Percentiles rank a stretch among this genome's conserved stretches.
phyloP scores from a whole-genome alignment of 768 basidiomycete species.

The Amanita pallidorosea region DNA sequence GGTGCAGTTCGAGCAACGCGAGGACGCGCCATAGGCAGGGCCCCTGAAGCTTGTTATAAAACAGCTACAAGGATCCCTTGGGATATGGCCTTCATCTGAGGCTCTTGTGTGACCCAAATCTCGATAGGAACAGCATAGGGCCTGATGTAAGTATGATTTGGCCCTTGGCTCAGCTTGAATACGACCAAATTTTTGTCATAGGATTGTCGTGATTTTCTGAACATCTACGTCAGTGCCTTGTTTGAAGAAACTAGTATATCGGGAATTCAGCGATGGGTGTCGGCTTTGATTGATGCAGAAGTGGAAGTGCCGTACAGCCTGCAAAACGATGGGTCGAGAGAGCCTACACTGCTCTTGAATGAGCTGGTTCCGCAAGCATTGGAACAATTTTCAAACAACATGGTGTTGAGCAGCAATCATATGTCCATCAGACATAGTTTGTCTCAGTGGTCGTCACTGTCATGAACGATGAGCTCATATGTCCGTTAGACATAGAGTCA shows the following conservation, averaged over 20 bases:
- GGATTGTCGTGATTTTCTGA: slow-evolving; percentile 2
- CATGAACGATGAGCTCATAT: too few species aligned
- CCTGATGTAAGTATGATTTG: background rate
- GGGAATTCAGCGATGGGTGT: background rate
- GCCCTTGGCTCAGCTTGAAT: background rate
- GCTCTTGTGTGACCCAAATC: background rate
- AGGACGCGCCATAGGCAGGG: too few species aligned
- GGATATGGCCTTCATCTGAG: background rate
- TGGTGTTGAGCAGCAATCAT: too few species aligned
- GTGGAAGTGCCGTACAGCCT: background rate
- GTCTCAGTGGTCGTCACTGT: too few species aligned
- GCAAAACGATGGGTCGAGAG: background rate
- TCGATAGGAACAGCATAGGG: background rate
- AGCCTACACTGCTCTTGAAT: background rate
- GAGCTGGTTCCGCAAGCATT: background rate
- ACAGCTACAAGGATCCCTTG: too few species aligned
- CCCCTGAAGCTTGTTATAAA: too few species aligned
- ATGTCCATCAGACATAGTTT: too few species aligned
- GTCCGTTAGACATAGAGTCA: too few species aligned
- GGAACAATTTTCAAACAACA: background rate
- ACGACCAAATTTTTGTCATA: background rate
- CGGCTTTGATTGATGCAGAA: slow-evolving; percentile 1
- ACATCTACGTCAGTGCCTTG: background rate
- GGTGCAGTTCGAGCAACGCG: too few species aligned
- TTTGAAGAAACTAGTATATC: background rate